These are phyloP conservation scores for Aspergillus versicolor DNA, from an alignment of 2,329 filamentous ascomycete species.

Conservation along the genomic window DNA sequence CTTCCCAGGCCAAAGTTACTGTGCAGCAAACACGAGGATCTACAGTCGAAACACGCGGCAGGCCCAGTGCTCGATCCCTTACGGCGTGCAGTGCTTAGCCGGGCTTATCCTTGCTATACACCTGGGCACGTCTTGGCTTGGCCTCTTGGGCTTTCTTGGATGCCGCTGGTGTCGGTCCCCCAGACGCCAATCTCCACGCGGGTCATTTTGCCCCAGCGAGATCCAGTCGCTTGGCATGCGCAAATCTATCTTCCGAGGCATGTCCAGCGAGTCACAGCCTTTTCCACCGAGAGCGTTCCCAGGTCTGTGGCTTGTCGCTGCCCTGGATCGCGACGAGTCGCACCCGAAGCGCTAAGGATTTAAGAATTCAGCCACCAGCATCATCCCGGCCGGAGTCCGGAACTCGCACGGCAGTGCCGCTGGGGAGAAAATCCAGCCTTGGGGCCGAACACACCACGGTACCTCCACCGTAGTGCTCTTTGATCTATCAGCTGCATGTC, in stretches of 20 bases:
- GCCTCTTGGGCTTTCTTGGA: no score
- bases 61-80: no score
- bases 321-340: neutral
- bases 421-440: neutral
- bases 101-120: no score
- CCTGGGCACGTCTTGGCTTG: no score
- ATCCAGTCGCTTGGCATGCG: neutral
- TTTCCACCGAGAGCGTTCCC: neutral
- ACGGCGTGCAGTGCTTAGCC: no score
- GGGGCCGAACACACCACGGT: no score
- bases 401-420: neutral
- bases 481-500: no score
- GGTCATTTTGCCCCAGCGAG: neutral
- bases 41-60: no score
- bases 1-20: no score
- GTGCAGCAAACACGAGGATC: no score
- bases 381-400: neutral
- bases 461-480: no score
- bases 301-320: neutral
- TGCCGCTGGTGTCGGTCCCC: neutral
- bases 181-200: neutral
- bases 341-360: neutral
- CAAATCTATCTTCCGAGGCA: no score
- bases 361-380: slow-evolving; percentile 1
- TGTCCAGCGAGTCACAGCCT: neutral